These are phyloP conservation scores for Aspergillus biplanus DNA, from an alignment of 495 filamentous ascomycete genomes.

Conservation along the genomic window DNA sequence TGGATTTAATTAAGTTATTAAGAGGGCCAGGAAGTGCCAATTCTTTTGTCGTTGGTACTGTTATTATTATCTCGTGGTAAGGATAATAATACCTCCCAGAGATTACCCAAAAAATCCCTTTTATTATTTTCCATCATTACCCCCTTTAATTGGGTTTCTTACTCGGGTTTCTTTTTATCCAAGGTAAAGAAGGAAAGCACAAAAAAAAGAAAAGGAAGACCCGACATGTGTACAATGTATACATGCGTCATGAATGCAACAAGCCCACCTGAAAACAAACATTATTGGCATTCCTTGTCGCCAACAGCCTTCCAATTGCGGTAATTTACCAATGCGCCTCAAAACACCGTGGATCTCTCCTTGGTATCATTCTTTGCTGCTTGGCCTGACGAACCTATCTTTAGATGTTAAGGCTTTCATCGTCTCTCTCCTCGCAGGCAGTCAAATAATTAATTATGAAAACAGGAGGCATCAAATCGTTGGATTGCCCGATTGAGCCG, in stretches of 20 bases:
- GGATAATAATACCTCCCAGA: too few species aligned
- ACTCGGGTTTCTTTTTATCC: too few species aligned
- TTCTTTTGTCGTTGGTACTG: too few species aligned
- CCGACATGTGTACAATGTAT: background rate
- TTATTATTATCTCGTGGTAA: background rate
- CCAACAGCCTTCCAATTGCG: conserved; percentile 11
- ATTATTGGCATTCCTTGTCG: conserved; percentile 13
- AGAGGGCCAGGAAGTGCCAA: too few species aligned
- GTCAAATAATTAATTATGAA: conserved; percentile 4
- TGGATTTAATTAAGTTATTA: background rate
- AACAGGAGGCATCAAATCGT: background rate
- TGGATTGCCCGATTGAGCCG: background rate
- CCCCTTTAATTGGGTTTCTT: too few species aligned
- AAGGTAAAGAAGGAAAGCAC: too few species aligned
- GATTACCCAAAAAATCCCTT: too few species aligned
- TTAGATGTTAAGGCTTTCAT: background rate
- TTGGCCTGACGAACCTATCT: conserved; percentile 1
- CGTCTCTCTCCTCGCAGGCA: background rate
- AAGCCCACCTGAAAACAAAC: conserved; percentile 9
- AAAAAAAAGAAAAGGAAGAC: too few species aligned
- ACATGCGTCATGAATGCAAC: background rate
- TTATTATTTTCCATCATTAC: too few species aligned
- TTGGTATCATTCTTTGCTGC: background rate
- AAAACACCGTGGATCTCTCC: background rate
- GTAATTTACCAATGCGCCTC: background rate